Percentiles rank a stretch among this genome's conserved stretches.
These are phyloP conservation scores for Diplotaxis tenuifolia DNA, from an alignment of 345 rosid species.

Conservation along the genomic window DNA sequence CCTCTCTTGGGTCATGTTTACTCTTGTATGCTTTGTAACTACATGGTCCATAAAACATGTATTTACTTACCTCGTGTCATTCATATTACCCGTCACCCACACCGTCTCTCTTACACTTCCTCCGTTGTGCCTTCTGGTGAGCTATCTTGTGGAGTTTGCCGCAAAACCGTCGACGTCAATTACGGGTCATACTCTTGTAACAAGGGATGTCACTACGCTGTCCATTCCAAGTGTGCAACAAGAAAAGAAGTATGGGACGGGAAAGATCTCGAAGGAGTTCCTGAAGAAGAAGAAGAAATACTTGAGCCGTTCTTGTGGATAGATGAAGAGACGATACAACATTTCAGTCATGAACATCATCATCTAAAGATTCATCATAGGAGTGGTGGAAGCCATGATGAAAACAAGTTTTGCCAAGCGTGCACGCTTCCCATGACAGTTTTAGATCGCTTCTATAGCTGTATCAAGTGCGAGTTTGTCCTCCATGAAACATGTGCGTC, in stretches of 20 bases:
- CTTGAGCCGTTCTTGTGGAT: neutral
- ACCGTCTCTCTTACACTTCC: too few relatives aligned
- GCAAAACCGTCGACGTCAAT: neutral
- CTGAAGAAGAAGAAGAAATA: neutral
- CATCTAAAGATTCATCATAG: neutral
- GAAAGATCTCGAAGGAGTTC: neutral
- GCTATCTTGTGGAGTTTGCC: neutral
- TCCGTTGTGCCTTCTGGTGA: too few relatives aligned
- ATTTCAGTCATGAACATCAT: neutral
- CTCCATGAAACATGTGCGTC: neutral
- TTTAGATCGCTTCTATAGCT: neutral
- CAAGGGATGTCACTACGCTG: neutral
- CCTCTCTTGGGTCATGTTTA: too few relatives aligned
- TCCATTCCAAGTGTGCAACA: neutral
- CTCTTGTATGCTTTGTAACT: too few relatives aligned
- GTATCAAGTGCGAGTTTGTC: neutral
- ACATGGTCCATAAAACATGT: too few relatives aligned
- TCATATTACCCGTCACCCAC: neutral
- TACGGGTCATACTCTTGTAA: neutral
- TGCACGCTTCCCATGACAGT: neutral
- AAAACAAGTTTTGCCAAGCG: neutral
- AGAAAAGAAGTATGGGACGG: neutral
- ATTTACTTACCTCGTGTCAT: neutral
- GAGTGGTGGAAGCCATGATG: neutral
- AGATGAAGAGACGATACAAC: neutral